Conservation (phyloP, 2,329 filamentous ascomycete genomes). For the Chrysoporthe puriensis region DNA sequence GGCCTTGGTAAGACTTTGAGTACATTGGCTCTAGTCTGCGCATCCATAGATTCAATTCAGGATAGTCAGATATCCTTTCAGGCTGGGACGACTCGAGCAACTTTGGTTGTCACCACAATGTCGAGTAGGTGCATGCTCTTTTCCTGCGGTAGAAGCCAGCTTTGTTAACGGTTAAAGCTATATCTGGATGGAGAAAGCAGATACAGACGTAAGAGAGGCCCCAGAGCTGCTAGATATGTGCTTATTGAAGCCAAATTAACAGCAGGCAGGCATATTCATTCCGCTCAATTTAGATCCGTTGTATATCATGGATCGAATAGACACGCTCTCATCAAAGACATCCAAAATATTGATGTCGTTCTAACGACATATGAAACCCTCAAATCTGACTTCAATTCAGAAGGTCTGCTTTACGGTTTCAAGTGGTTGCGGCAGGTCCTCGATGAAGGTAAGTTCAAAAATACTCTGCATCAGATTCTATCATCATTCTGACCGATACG, state of each 20-base stretch:
- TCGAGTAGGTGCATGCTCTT: background rate
- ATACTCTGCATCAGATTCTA: background rate
- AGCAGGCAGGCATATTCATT: background rate
- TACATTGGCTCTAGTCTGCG: constrained; percentile 6
- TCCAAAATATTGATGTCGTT: background rate
- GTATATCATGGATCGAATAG: background rate
- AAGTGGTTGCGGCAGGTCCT: constrained; percentile 1
- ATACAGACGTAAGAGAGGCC: background rate
- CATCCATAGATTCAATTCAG: background rate
- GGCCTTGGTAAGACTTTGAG: constrained; percentile 19
- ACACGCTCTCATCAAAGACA: background rate
- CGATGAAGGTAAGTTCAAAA: background rate
- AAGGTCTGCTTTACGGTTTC: background rate
- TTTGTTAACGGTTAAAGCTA: background rate
- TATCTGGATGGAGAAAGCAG: background rate
- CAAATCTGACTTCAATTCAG: background rate
- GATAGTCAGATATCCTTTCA: background rate
- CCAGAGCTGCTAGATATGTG: background rate
- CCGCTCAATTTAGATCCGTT: background rate
- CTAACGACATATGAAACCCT: background rate
- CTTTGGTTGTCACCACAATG: background rate
- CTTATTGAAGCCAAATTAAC: background rate
- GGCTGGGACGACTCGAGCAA: background rate
- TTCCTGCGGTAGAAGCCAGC: background rate
- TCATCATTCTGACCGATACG: background rate